phyloP scores from a whole-genome alignment of 345 rosid species.

The Hypericum androsaemum region DNA sequence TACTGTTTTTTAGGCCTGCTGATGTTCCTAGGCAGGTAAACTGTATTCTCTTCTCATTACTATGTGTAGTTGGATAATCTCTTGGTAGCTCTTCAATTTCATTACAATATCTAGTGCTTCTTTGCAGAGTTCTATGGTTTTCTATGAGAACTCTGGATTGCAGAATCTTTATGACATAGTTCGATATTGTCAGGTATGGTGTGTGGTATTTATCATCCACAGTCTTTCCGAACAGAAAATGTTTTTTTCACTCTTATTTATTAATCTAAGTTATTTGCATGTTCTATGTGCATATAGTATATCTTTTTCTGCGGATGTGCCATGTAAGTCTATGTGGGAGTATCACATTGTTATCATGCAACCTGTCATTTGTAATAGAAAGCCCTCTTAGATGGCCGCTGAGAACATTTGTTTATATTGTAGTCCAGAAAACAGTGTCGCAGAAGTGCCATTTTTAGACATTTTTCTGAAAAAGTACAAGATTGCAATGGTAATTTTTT shows the following conservation, averaged over 20 bases:
- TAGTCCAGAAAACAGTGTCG: conserved; percentile 84
- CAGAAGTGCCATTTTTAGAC: conserved; percentile 61
- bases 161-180: conserved; percentile 87
- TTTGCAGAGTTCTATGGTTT: conserved; percentile 92
- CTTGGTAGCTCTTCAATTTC: background rate
- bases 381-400: background rate
- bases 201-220: background rate
- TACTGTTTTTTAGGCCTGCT: conserved; percentile 73
- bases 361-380: background rate
- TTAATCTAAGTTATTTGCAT: too few species aligned
- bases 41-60: conserved; percentile 4
- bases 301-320: too few species aligned
- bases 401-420: conserved; percentile 11
- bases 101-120: background rate
- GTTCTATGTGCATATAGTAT: too few species aligned
- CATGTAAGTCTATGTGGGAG: background rate
- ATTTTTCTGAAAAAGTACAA: conserved; percentile 82
- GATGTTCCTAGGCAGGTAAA: conserved; percentile 91
- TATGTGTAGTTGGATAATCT: background rate
- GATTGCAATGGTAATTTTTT: conserved; percentile 71
- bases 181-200: conserved; percentile 75
- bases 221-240: too few species aligned
- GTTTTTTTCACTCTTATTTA: too few species aligned
- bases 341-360: background rate
- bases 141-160: conserved; percentile 89